These are phyloP conservation scores for Sclerotinia borealis DNA, from an alignment of 2,329 filamentous ascomycete species.

Conservation along the genomic window DNA sequence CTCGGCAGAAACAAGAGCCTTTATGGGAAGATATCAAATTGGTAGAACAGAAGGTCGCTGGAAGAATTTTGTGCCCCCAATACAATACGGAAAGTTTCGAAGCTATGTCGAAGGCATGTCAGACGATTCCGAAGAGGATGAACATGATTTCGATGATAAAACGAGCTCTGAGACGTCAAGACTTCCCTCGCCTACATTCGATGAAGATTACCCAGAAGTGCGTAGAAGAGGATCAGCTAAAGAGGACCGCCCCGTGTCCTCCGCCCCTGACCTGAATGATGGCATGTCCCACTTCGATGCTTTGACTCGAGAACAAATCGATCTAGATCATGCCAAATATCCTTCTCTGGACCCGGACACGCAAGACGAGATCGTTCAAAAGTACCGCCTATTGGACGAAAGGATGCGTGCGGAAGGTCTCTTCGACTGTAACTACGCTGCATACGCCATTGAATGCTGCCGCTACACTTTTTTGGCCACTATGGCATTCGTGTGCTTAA, in stretches of 20 bases:
- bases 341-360: conserved; percentile 67
- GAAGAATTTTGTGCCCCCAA: conserved; percentile 84
- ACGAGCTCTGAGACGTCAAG: conserved; percentile 27
- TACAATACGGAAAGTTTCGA: conserved; percentile 80
- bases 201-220: conserved; percentile 19
- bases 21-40: conserved; percentile 77
- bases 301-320: conserved; percentile 67
- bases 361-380: conserved; percentile 69
- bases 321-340: conserved; percentile 72
- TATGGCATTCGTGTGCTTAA: conserved; percentile 56
- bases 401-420: conserved; percentile 68
- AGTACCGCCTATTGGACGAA: conserved; percentile 73
- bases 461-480: conserved; percentile 66
- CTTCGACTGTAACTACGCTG: conserved; percentile 76
- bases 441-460: conserved; percentile 67
- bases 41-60: conserved; percentile 75
- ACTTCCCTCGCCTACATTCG: conserved; percentile 32
- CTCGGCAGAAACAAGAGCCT: conserved; percentile 65
- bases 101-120: conserved; percentile 37
- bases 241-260: conserved; percentile 26
- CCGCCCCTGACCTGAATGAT: conserved; percentile 44
- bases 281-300: conserved; percentile 64
- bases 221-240: conserved; percentile 20
- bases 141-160: conserved; percentile 23
- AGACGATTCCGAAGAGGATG: conserved; percentile 34